Base-by-base conservation (phyloP, 2,329 filamentous ascomycete genomes). In the Thelonectria olida region DNA sequence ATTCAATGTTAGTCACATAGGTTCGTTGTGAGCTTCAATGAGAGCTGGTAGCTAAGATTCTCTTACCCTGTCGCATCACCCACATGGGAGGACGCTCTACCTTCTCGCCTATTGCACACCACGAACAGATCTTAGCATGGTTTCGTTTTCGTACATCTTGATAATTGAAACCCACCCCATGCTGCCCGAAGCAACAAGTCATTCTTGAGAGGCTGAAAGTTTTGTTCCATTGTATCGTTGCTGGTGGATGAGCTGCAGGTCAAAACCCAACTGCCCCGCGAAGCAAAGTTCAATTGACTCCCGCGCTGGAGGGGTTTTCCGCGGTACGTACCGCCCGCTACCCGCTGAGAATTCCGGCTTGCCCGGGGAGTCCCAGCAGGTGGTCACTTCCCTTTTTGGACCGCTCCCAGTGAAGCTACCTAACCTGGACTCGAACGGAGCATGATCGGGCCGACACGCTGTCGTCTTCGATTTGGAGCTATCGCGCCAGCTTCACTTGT, bases 21-120 rank as follows among this genome's bases (percentile, higher is more conserved):
- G 9, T 20, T 9, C 27, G 22, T 47, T 19, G 17, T 42, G 25
- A 22, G 6, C 8, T 44, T n/a, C 9, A 9, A 42, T 38, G 19
- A 5, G 19, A 42, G 50, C 17, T 50, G 13, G 7, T 20, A 7
- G 44, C 17, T 23, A 36, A n/a, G 19, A 36, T 38, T 17, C 45
- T 56, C 78, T 78, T 83, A 95, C 93, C 93, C 88, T 99, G 96
- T 80, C 96, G 92, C 96, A 99, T 99, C 76, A 99, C 93, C 96
- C 96, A 99, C 84, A 96, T 92, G 59, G 96, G 96, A 63, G 96
- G 92, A 67, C 96, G 89, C 80, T 97, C 93, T 68, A 98, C 92
- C 76, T 89, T 89, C 80, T 97, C 86, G 77, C 95, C 94, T 96
- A 64, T 61, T 60, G 59, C 54, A 59, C 58, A 61, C 56, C 55